These are phyloP conservation scores for Arthroderma sp. DNA, from an alignment of 2,329 filamentous ascomycete genomes.

Conservation along the genomic window DNA sequence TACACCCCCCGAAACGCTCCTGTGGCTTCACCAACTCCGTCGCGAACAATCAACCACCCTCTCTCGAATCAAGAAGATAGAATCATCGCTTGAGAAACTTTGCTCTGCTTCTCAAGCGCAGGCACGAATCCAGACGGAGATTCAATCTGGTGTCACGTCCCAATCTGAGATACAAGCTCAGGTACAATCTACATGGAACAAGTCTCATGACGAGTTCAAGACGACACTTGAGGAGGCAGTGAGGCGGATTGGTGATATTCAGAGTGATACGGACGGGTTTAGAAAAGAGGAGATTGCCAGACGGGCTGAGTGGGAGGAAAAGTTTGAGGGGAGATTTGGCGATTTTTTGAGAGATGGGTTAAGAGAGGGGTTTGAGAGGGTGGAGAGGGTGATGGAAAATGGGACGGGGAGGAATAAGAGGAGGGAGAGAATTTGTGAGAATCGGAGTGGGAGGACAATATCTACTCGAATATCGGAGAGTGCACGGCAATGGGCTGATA, in stretches of 20 bases:
- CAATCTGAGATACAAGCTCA: no score
- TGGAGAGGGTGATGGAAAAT: slow-evolving; percentile 1
- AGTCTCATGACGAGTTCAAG: no score
- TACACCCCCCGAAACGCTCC: slow-evolving; percentile 15
- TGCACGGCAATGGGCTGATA: no score
- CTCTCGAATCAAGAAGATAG: slow-evolving; percentile 15
- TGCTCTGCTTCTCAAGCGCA: background rate
- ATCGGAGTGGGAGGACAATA: background rate
- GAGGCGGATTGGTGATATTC: background rate
- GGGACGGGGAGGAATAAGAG: background rate
- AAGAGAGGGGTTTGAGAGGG: background rate
- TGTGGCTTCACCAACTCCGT: slow-evolving; percentile 29
- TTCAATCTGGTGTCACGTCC: no score
- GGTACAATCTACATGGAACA: no score
- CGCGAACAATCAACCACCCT: slow-evolving; percentile 23
- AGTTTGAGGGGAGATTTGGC: background rate
- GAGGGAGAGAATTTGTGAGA: background rate
- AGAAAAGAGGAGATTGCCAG: background rate
- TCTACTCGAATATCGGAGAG: no score
- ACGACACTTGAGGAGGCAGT: no score
- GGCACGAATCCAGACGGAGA: background rate
- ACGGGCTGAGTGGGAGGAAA: background rate
- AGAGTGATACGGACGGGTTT: background rate
- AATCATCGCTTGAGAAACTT: slow-evolving; percentile 5
- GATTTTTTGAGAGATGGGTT: background rate